Evolutionary conservation across 2,329 filamentous ascomycete species (phyloP).

Genomic region (Tolypocladium guangdongense): DNA sequence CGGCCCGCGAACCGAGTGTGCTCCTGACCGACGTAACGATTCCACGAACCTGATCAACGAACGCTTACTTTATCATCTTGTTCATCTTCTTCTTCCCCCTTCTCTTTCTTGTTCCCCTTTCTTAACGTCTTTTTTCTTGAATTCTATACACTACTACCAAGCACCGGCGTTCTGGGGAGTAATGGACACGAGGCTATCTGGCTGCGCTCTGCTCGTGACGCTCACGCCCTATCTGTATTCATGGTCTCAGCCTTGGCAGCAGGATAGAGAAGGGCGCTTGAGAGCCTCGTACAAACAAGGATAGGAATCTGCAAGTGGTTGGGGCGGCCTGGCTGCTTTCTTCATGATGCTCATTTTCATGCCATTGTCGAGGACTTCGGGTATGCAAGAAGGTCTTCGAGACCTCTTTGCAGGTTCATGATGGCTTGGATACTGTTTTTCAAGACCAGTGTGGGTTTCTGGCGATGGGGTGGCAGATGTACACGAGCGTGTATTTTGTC

Average conservation of each 20-base stretch:
- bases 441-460: background rate
- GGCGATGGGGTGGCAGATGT: background rate
- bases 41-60: constrained; percentile 8
- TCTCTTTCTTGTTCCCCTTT: constrained; percentile 11
- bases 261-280: background rate
- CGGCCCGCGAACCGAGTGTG: constrained; percentile 1
- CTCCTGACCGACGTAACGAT: constrained; percentile 5
- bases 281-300: background rate
- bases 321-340: background rate
- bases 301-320: background rate
- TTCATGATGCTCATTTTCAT: background rate
- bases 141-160: constrained; percentile 9
- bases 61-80: background rate
- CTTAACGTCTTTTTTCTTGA: constrained; percentile 6
- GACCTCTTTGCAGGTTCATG: background rate
- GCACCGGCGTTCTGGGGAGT: constrained; percentile 17
- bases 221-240: background rate
- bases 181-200: background rate
- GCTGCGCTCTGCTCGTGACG: background rate
- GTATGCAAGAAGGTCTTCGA: background rate
- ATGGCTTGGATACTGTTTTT: background rate
- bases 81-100: background rate
- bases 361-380: background rate
- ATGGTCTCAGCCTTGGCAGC: background rate
- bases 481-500: background rate